Base-by-base conservation (phyloP, 2,329 filamentous ascomycete species). In the Leptographium galeiforme region DNA sequence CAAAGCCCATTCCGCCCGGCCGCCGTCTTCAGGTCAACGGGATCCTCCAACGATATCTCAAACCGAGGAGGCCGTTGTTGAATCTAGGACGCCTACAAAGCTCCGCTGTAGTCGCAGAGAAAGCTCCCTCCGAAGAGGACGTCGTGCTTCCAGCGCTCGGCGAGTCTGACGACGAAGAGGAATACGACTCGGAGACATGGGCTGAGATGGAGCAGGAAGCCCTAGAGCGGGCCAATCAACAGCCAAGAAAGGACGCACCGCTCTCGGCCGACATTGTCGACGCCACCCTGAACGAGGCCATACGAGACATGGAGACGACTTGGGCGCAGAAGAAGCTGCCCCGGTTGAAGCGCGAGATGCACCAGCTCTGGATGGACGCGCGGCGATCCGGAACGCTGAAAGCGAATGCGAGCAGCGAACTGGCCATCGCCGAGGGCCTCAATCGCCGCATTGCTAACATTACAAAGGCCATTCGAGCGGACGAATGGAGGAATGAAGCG, bases 311-410 rank as follows among this genome's bases (percentile, higher is more conserved):
- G 55, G 71, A 73, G 49, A 62, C 67, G 4, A 63, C 66, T 6
- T 91, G 86, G 85, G 66, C 67, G n/a, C 63, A 70, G n/a, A 70
- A 67, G 1, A 81, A 81, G 57, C 70, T 79, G 8, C 76, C 79
- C 0, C 77, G 71, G 51, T 68, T 78, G 14, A 68, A 79, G 53
- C 64, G 63, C 6, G 81, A 74, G 54, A 85, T 84, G 0, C 75
- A 78, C 61, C 66, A 63, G 4, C 59, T 85, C 2, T 94, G 87
- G 88, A 68, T 63, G 4, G 59, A 72, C 41, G 78, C 78, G 34
- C 77, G 72, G 50, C 70, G 68, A 11, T 63, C 66, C 44, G 67
- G 68, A 60, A 65, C 63, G 58, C 68, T 68, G 36, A 64, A 67
- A 13, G 53, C 57, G 1, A 67, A 75, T 32, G 73, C 83, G 18